phyloP scores from a whole-genome alignment of 2,329 filamentous ascomycete species.

The Colletotrichum sansevieriae region DNA sequence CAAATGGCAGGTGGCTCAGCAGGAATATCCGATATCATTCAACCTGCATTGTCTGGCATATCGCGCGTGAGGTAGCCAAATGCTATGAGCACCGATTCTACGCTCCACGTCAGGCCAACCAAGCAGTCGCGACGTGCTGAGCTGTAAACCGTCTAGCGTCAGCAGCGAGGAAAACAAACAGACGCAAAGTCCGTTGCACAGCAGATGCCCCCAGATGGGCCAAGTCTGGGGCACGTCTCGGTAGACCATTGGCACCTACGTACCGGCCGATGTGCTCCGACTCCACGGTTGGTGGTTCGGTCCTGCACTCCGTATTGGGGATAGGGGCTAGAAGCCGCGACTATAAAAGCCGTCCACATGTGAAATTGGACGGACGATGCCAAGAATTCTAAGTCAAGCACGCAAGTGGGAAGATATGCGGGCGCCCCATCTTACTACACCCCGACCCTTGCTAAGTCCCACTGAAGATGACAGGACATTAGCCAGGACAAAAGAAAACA shows the following conservation, averaged over 20 bases:
- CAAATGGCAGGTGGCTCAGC: slow-evolving; percentile 26
- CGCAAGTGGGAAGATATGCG: slow-evolving; percentile 6
- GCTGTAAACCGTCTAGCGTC: neutral
- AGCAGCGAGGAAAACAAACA: neutral
- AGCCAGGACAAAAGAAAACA: slow-evolving; percentile 17
- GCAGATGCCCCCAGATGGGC: slow-evolving; percentile 7
- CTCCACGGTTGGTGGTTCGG: slow-evolving; percentile 19
- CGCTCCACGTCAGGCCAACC: neutral
- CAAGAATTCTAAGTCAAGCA: slow-evolving; percentile 35
- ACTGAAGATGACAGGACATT: slow-evolving; percentile 25
- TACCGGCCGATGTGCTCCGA: slow-evolving; percentile 32
- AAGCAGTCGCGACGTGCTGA: slow-evolving; percentile 11
- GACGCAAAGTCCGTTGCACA: neutral
- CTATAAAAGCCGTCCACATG: neutral
- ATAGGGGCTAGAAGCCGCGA: neutral
- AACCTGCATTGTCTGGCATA: neutral
- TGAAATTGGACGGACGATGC: slow-evolving; percentile 40
- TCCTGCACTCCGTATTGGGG: slow-evolving; percentile 26
- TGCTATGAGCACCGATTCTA: slow-evolving; percentile 9
- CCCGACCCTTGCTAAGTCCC: slow-evolving; percentile 24
- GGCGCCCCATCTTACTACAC: slow-evolving; percentile 18
- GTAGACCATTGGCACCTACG: slow-evolving; percentile 31
- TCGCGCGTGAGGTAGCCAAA: neutral
- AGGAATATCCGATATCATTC: slow-evolving; percentile 14
- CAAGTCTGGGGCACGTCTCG: slow-evolving; percentile 21